Base-by-base conservation (phyloP, 164 flowering plant genomes). In the Saururus chinensis region DNA sequence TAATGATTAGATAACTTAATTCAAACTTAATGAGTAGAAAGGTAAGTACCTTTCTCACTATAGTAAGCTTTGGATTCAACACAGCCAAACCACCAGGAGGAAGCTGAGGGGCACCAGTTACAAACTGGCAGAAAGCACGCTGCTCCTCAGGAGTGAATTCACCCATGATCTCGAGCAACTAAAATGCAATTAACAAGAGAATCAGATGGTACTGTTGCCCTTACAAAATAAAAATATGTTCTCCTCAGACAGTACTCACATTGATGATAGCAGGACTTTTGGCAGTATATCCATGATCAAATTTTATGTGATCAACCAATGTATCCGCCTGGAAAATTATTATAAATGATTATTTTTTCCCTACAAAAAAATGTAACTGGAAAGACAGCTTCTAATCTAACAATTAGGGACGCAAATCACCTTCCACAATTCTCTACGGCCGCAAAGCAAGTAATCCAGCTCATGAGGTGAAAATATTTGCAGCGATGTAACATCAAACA, bases 11-110 rank as follows among this genome's bases (percentile, higher is more conserved):
- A 53, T 20, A 23, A 53, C 22, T 19, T 19, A 19, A 10, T 20
- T 19, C 19, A 19, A 23, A 20, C 24, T 7, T 30, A n/a, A 19
- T 19, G 55, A 21, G 16, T 19, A 23, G 25, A 12, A 53, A 8
- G 17, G 26, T 0, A 37, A 40, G 56, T 84, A 91, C 99, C 98
- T 95, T 95, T 63, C 99, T 79, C 73, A 95, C 99, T 51, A 95
- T 89, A 7, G 99, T 95, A 70, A 95, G 72, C 81, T 91, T 91
- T 20, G 99, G 99, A 66, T 89, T 87, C 37, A 95, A 76, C 57
- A 84, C 96, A 13, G 99, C 96, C 70, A 95, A 68, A 51, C 99
- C 99, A 73, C 99, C 99, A 21, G 95, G 92, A 48, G 99, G 98
- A 68, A 95, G 98, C 66, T 93, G 80, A 30, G 99, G 99, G 53